A percentile compares a stretch with the other conserved stretches of the same genome.
phyloP scores from a whole-genome alignment of 2,329 filamentous ascomycete species.

The Fusarium aywerte region DNA sequence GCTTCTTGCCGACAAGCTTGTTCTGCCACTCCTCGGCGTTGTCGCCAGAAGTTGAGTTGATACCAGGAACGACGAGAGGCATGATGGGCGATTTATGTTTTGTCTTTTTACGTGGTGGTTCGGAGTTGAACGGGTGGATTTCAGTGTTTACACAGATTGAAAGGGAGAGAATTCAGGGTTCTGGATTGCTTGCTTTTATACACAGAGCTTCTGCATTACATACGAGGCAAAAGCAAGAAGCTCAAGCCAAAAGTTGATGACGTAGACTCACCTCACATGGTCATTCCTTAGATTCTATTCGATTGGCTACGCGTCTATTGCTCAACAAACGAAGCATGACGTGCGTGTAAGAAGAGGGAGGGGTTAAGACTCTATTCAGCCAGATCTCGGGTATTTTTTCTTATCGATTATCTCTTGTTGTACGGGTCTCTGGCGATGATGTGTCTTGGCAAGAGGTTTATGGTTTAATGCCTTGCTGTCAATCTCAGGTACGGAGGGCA shows the following conservation, averaged over 20 bases:
- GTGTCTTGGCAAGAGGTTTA: slow-evolving; percentile 23
- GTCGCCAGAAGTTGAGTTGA: slow-evolving; percentile 59
- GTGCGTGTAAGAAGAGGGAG: slow-evolving; percentile 10
- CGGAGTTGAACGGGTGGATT: not conserved
- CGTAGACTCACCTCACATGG: slow-evolving; percentile 47
- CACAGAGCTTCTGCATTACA: slow-evolving; percentile 16
- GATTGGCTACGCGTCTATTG: slow-evolving; percentile 35
- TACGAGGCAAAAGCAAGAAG: slow-evolving; percentile 21
- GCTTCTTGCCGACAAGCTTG: slow-evolving; percentile 72
- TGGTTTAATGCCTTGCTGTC: slow-evolving; percentile 22
- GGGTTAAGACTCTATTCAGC: slow-evolving; percentile 5
- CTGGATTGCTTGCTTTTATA: slow-evolving; percentile 23
- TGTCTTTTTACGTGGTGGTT: not conserved
- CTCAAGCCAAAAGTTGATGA: slow-evolving; percentile 38
- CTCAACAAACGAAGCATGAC: slow-evolving; percentile 32
- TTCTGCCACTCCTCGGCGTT: slow-evolving; percentile 68
- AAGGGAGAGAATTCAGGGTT: not conserved
- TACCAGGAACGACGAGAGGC: slow-evolving; percentile 72
- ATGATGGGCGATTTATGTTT: slow-evolving; percentile 53
- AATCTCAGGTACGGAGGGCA: slow-evolving; percentile 26
- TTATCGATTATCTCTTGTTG: not conserved
- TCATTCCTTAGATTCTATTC: slow-evolving; percentile 15
- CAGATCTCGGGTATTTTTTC: slow-evolving; percentile 25
- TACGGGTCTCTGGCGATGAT: not conserved
- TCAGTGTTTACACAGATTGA: not conserved